Evolutionary conservation across 1,284 basidiomycete species (phyloP), one percentile per base, ranked within the genome.

Genomic region (Singerocomus inundabilis): DNA sequence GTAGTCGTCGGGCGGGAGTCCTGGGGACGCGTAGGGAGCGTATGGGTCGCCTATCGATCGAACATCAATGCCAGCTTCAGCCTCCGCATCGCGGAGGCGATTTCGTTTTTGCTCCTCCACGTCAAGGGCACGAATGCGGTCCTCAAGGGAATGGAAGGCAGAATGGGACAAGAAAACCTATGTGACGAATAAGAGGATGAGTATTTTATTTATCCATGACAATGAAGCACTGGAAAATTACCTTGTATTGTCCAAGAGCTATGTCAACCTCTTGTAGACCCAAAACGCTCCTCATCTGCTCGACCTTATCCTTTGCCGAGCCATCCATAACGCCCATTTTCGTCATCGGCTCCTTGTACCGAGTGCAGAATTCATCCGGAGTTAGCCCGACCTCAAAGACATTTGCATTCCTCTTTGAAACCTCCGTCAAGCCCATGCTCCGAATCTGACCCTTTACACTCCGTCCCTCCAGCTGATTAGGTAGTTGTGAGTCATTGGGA

Each of bases 401-500:
- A 52, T 78, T 82, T 6, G 77, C 78, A 41, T 79, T 79, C 40
- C 87, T 73, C 60, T 80, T 82, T 5, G 88, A 81, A 59, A 98
- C 81, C 70, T 94, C 90, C 3, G 86, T 75, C 53, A 98, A 61
- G 0, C 93, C 91, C 31, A 88, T 68, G 48, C 88, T 89, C 51
- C 90, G 80, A 46, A 98, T 86, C 71, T 98, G 96, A 0, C 91
- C 89, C 68, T 96, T 97, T 52, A 98, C 85, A 28, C 88, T 86
- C 31, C 93, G 79, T 3, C 91, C 91, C 72, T 99, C 96, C 49
- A 97, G 74, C 68, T 98, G 94, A 64, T 93, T 93, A 28, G 94
- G 91, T 16, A 98, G 73, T 67, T 97, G 93, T 16, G 91, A 88
- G 72, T 98, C 94, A 66, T 98, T 98, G 10, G 94, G 93, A 60